These are phyloP conservation scores for Arthrobotrys sinensis DNA, from an alignment of 2,329 filamentous ascomycete genomes.

Conservation along the genomic window DNA sequence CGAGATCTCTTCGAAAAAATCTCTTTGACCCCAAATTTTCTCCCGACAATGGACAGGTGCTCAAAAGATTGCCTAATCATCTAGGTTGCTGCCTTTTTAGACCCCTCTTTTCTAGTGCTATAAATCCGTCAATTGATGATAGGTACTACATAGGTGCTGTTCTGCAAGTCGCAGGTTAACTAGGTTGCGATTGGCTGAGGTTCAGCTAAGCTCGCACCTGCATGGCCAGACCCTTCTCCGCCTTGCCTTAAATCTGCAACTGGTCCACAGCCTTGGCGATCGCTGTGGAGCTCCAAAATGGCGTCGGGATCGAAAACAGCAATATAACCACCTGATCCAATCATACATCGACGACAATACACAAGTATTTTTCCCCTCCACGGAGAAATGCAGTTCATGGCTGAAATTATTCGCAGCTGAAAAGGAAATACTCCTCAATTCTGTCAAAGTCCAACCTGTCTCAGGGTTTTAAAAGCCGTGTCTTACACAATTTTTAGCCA, in stretches of 20 bases:
- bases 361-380: not conserved
- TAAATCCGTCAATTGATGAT: not conserved
- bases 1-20: too few relatives aligned
- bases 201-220: not conserved
- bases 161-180: not conserved
- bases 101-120: not conserved
- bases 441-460: not conserved
- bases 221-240: constrained; percentile 21
- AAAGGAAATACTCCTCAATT: not conserved
- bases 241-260: not conserved
- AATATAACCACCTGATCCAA: constrained; percentile 1
- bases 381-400: not conserved
- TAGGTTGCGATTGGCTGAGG: not conserved
- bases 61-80: not conserved
- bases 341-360: not conserved
- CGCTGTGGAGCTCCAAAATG: not conserved
- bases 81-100: not conserved
- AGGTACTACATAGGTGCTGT: not conserved
- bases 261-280: constrained; percentile 28
- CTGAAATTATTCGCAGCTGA: not conserved
- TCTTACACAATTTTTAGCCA: constrained; percentile 14
- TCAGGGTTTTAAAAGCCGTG: not conserved
- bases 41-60: not conserved
- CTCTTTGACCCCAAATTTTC: not conserved
- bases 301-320: constrained; percentile 15